Base-by-base conservation (phyloP, 139 green algal species). In the Micractinium sp. region DNA sequence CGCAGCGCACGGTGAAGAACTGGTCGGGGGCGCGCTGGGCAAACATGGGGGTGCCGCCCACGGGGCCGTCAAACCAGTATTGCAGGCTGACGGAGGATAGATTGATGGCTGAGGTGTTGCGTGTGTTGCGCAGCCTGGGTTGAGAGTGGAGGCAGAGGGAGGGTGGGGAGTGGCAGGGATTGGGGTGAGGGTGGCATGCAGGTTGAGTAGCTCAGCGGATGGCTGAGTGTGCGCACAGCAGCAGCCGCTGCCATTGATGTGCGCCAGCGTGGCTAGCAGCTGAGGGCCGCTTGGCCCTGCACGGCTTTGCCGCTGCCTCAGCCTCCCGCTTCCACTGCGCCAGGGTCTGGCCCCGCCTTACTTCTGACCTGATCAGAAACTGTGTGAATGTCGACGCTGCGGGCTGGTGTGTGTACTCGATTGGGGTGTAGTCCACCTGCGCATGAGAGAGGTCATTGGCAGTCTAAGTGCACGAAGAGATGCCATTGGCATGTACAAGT, bases 381-480 rank as follows among this genome's bases (percentile, higher is more conserved):
- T 96, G 93, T 1, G 92, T 95, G 82, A 94, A 94, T 1, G 84
- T 93, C 53, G 74, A 87, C 23, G 90, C 91, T 20, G 93, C 63
- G 25, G 53, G 88, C 77, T 91, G 79, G 23, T 77, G 74, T 3
- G 79, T 22, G 47, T 89, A 87, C 85, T 92, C 86, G 25, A 96
- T 94, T 20, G 94, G 93, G n/a, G 94, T 91, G 67, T 96, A 96
- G 53, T 94, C 83, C 61, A 96, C 76, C 75, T 92, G 66, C 66
- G 93, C 33, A 31, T 87, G 61, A 66, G 81, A 20, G 82, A 87
- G n/a, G 78, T 89, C 20, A 29, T 47, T 16, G 85, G 53, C 38
- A n/a, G n/a, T n/a, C n/a, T n/a, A n/a, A n/a, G n/a, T n/a, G n/a
- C n/a, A n/a, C n/a, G n/a, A n/a, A n/a, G n/a, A n/a, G n/a, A n/a